Percentiles rank a stretch among this genome's conserved stretches.
These are phyloP conservation scores for Obba rivulosa DNA, from an alignment of 768 basidiomycete genomes.

Conservation along the genomic window DNA sequence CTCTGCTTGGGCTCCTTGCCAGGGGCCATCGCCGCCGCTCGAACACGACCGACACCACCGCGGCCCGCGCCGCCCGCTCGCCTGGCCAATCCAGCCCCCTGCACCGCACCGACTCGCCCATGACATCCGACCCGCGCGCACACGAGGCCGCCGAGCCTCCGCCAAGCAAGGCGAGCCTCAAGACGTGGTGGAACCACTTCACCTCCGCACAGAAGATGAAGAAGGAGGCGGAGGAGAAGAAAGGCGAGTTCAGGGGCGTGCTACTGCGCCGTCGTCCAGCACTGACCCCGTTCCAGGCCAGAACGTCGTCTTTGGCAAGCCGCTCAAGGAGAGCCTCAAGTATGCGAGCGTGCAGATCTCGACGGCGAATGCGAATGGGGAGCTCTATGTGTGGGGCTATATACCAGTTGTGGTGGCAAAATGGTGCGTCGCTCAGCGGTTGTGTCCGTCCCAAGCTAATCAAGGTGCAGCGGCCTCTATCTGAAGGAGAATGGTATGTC, in stretches of 20 bases:
- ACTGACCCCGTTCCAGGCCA: constrained; percentile 12
- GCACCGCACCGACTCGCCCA: constrained; percentile 5
- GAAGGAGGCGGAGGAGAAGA: constrained; percentile 43
- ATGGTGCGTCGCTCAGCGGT: constrained; percentile 52
- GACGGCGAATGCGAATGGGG: constrained; percentile 76
- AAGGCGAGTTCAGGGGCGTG: constrained; percentile 30
- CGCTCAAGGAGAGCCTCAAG: constrained; percentile 76
- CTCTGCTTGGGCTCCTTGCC: constrained; percentile 13
- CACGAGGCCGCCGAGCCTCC: constrained; percentile 5
- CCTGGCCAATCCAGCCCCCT: constrained; percentile 5
- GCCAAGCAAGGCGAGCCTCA: constrained; percentile 35
- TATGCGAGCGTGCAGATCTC: constrained; percentile 93
- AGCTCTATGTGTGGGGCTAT: constrained; percentile 87
- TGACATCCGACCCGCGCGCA: constrained; percentile 1
- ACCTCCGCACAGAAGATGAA: constrained; percentile 58
- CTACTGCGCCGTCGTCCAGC: not conserved
- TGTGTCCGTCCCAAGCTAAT: constrained; percentile 5
- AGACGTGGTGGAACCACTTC: constrained; percentile 82
- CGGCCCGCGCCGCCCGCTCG: constrained; percentile 1
- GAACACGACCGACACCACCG: constrained; percentile 11
- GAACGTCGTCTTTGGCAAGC: constrained; percentile 75
- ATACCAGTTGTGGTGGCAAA: constrained; percentile 98
- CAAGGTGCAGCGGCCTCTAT: constrained; percentile 66
- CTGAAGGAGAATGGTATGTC: constrained; percentile 85
- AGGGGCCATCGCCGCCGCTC: constrained; percentile 13